Evolutionary conservation across 2,329 filamentous ascomycete genomes (phyloP).

Genomic region (Pseudogymnoascus sp.): DNA sequence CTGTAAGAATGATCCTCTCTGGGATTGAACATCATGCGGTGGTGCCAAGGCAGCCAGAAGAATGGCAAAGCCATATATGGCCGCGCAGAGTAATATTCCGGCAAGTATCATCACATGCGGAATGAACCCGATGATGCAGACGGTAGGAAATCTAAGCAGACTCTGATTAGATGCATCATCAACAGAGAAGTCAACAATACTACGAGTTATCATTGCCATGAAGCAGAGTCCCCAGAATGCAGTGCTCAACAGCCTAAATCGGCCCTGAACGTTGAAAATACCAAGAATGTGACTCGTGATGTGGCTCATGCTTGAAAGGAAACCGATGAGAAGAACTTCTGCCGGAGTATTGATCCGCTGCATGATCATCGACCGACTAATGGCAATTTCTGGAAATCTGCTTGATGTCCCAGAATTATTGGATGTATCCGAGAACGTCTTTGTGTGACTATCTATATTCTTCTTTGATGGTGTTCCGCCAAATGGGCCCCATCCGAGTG

Average conservation of each 20-base stretch:
- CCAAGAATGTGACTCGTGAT: slow-evolving; percentile 77
- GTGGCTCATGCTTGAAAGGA: slow-evolving; percentile 86
- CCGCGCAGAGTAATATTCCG: slow-evolving; percentile 67
- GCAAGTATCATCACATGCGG: slow-evolving; percentile 81
- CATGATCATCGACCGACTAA: slow-evolving; percentile 60
- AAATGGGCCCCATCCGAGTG: slow-evolving; percentile 61
- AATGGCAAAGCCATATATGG: slow-evolving; percentile 72
- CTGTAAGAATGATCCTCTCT: slow-evolving; percentile 41
- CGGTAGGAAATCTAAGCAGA: slow-evolving; percentile 80
- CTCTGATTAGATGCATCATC: slow-evolving; percentile 55
- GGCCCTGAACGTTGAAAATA: slow-evolving; percentile 69
- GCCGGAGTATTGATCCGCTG: slow-evolving; percentile 79
- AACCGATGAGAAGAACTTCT: slow-evolving; percentile 76
- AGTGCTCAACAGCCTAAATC: slow-evolving; percentile 76
- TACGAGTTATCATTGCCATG: slow-evolving; percentile 77
- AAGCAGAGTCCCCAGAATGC: slow-evolving; percentile 86
- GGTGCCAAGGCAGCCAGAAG: slow-evolving; percentile 61
- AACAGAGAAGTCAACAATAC: slow-evolving; percentile 54
- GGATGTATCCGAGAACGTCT: slow-evolving; percentile 8
- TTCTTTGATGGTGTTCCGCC: slow-evolving; percentile 19
- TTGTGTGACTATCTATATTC: neutral
- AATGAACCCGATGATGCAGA: slow-evolving; percentile 90
- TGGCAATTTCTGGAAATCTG: slow-evolving; percentile 37
- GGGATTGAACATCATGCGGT: slow-evolving; percentile 23
- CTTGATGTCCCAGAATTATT: slow-evolving; percentile 18